These are phyloP conservation scores for Alloteropsis semialata DNA, from an alignment of 176 grass and related monocot species.

Conservation along the genomic window DNA sequence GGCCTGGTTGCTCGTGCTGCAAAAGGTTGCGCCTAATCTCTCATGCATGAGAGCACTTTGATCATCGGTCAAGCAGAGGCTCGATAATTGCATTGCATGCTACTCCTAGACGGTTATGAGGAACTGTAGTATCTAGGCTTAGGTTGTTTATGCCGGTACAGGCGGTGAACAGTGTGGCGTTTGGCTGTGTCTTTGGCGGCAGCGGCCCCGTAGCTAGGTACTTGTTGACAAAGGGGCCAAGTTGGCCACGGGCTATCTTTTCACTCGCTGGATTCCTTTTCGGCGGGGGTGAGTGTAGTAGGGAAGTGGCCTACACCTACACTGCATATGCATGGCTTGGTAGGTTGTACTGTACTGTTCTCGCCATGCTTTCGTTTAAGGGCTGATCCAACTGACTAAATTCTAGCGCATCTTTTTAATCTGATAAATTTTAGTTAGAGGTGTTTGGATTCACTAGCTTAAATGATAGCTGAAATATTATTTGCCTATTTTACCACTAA, in stretches of 20 bases:
- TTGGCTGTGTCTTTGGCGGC: background rate
- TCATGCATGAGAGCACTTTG: background rate
- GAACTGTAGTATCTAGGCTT: background rate
- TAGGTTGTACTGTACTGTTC: background rate
- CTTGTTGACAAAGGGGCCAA: background rate
- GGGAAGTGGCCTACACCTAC: slow-evolving; percentile 30
- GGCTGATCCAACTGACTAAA: too few relatives aligned
- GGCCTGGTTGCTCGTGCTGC: background rate
- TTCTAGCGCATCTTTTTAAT: too few relatives aligned
- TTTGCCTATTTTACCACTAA: too few relatives aligned
- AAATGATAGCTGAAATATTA: too few relatives aligned
- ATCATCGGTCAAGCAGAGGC: background rate
- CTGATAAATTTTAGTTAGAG: too few relatives aligned
- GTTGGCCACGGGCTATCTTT: background rate
- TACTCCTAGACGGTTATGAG: background rate
- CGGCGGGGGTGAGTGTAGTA: background rate
- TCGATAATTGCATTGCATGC: slow-evolving; percentile 20
- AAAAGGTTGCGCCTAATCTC: background rate
- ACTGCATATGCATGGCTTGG: background rate
- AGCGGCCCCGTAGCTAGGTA: background rate
- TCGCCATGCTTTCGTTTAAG: background rate
- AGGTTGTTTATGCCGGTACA: background rate
- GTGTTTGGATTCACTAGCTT: too few relatives aligned
- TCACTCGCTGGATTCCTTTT: background rate
- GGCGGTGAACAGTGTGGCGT: background rate